phyloP scores from a whole-genome alignment of 768 basidiomycete genomes.

The Pleurotus citrinopileatus region DNA sequence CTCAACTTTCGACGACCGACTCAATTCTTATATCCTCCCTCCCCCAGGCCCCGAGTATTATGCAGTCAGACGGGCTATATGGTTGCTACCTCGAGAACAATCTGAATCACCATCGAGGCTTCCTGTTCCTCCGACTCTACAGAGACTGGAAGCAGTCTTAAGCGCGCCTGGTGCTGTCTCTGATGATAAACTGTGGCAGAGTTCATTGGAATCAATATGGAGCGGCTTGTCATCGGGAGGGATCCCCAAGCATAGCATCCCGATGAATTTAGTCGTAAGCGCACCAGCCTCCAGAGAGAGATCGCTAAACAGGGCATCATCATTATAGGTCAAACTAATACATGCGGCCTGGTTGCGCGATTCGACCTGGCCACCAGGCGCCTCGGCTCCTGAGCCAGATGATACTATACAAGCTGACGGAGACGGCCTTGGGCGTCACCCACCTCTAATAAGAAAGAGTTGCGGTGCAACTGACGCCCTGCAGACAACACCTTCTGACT shows the following conservation, averaged over 20 bases:
- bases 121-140: constrained; percentile 28
- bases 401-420: constrained; percentile 31
- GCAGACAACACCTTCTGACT: too few species aligned
- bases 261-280: constrained; percentile 63
- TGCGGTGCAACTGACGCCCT: neutral
- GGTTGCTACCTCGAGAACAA: constrained; percentile 40
- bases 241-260: constrained; percentile 56
- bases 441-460: neutral
- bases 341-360: constrained; percentile 76
- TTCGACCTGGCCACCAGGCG: constrained; percentile 65
- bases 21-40: constrained; percentile 42
- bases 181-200: constrained; percentile 52
- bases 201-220: constrained; percentile 62
- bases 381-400: constrained; percentile 60
- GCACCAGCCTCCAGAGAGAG: neutral
- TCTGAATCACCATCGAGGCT: constrained; percentile 15
- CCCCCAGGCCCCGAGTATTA: constrained; percentile 66
- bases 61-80: constrained; percentile 57
- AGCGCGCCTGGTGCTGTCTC: constrained; percentile 42
- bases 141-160: constrained; percentile 51
- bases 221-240: constrained; percentile 57
- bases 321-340: constrained; percentile 63
- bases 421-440: neutral
- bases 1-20: constrained; percentile 35
- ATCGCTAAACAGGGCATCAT: constrained; percentile 15